Evolutionary conservation across 225 moss, liverwort and hornwort species (phyloP), one percentile per base, ranked within the genome.

Genomic region (Sphagnum contortum): DNA sequence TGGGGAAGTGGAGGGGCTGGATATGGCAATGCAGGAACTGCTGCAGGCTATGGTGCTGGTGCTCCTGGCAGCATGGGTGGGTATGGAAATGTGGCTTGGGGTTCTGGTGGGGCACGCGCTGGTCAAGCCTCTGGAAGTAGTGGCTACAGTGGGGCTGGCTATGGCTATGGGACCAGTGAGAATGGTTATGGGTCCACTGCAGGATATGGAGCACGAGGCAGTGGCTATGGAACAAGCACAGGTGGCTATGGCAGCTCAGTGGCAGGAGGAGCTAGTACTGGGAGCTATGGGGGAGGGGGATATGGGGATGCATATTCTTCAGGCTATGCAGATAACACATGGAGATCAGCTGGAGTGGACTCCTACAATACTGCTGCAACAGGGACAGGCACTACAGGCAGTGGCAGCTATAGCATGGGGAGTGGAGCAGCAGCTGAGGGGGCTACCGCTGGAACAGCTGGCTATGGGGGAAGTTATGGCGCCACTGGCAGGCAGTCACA

Each of bases 401-500:
- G 75, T 47, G 92, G 79, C 13, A 87, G 73, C 3, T 98, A 92
- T 76, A 79, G 82, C 66, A 87, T 90, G 77, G 88, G 79, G 45
- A 83, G 71, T 2, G 84, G 76, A 2, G 69, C 83, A 7, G 72
- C 80, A 3, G 80, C 84, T 2, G 96, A 91, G n/a, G 83, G 80
- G 12, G 61, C 85, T 5, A 90, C 80, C 29, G 92, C 90, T 71
- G 96, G 92, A 48, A 81, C 92, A 9, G 80, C 87, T 6, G 94
- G 94, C 83, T 94, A 94, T 66, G 94, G 90, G 74, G 94, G 94
- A 79, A 90, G 94, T 48, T 94, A 94, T 66, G 94, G 94, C 65
- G 94, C 88, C 55, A 90, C 94, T 50, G 94, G 94, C 76, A 88
- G 94, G 82, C 94, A 94, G 90, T 90, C 90, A 71, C 94, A 94